Evolutionary conservation across 169 alveolate genomes (phyloP).

Genomic region (Cyclospora cayetanensis): DNA sequence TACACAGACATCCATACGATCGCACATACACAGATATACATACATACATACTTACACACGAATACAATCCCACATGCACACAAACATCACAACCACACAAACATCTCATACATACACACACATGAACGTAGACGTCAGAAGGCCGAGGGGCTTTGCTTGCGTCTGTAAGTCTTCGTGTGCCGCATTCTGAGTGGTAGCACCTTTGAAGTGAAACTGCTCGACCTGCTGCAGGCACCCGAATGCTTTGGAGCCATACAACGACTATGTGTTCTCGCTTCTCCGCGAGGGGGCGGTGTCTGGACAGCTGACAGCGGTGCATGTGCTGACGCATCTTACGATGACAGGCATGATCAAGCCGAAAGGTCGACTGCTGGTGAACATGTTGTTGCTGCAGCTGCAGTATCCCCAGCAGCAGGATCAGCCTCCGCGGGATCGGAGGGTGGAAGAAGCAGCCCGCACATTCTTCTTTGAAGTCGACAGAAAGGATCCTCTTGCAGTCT

Average conservation of each 20-base stretch:
- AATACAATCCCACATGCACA: background rate
- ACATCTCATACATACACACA: no score
- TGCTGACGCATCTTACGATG: slow-evolving; percentile 38
- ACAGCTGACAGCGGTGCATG: slow-evolving; percentile 45
- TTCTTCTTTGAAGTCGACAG: slow-evolving; percentile 37
- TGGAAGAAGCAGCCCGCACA: background rate
- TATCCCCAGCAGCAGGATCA: background rate
- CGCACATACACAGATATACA: no score
- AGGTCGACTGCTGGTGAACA: slow-evolving; percentile 42
- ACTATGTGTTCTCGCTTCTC: slow-evolving; percentile 1
- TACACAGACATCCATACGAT: no score
- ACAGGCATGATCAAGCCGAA: slow-evolving; percentile 51
- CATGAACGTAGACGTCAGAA: background rate
- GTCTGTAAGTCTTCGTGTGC: background rate
- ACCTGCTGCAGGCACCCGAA: slow-evolving; percentile 49
- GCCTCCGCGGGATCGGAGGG: background rate
- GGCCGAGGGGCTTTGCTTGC: no score
- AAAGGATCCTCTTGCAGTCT: background rate
- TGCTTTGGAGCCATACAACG: slow-evolving; percentile 45
- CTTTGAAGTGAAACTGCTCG: background rate
- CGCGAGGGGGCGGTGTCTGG: background rate
- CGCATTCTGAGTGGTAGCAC: background rate
- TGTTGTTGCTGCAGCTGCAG: slow-evolving; percentile 9
- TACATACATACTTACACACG: background rate
- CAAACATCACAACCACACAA: background rate